Base-by-base conservation (phyloP, 2,329 filamentous ascomycete species). In the Penicillium sclerotiorum region DNA sequence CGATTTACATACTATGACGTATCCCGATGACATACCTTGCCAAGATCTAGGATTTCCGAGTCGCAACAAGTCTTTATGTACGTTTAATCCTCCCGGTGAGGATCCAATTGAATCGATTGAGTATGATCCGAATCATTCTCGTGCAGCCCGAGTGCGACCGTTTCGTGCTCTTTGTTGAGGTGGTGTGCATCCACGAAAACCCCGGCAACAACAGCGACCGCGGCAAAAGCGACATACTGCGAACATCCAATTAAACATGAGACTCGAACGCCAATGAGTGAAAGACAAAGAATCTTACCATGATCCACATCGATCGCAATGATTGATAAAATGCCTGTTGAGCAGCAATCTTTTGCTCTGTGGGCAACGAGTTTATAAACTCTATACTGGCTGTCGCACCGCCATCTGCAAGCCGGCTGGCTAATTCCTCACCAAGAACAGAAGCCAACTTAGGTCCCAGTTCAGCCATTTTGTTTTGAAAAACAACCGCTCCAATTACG, bases 401-500 rank as follows among this genome's bases (percentile, higher is more conserved):
- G 21, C 27, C 47, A 45, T 38, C 36, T 21, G 47, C 27, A 27
- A 54, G 39, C 32, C 38, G 35, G 8, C 22, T 47, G 20, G 52
- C 52, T 17, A 54, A 30, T 23, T 38, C 61, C 2, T 63, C 49
- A 3, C 53, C 53, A 18, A 56, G 46, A 33, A 30, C 48, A 2
- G 40, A 28, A 22, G 47, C 21, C 36, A 58, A 25, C 8, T 27
- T 42, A 13, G 53, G 53, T 1, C 41, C 47, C 36, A 56, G 45
- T 35, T 52, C 43, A 8, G 25, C 30, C 56, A 67, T 63, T 30
- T 61, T 53, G 48, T 76, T 74, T 43, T 73, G 70, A 50, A 75
- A 74, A 22, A 76, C 66, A 28, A 76, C 73, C 12, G 70, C 78
- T 43, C 80, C 80, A 27, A 82, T 64, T 8, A 82, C 80, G 28